A percentile compares a stretch with the other conserved stretches of the same genome.
Evolutionary conservation across 2,329 filamentous ascomycete genomes (phyloP).

Genomic region (Pezicula radicicola): DNA sequence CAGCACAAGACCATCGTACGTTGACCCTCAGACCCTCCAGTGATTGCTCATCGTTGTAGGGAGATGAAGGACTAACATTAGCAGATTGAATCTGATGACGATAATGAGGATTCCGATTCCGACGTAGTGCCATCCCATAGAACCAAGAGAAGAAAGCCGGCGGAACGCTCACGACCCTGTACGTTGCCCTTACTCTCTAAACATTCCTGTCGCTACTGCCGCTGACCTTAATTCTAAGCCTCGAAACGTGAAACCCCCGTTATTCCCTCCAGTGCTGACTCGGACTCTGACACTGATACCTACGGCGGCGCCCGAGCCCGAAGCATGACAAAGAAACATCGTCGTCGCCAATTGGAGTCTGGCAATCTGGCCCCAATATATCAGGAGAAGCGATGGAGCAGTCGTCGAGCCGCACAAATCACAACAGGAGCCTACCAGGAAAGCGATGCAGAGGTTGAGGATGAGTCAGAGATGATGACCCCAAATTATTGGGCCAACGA

Average conservation of each 20-base stretch:
- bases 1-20: conserved; percentile 53
- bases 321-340: conserved; percentile 71
- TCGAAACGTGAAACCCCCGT: conserved; percentile 59
- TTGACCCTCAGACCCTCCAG: conserved; percentile 12
- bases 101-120: conserved; percentile 66
- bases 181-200: conserved; percentile 29
- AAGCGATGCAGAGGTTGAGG: conserved; percentile 62
- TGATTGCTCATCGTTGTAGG: conserved; percentile 6
- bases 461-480: conserved; percentile 60
- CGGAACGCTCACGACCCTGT: conserved; percentile 61
- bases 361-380: conserved; percentile 62
- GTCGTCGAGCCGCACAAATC: conserved; percentile 74
- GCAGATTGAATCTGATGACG: conserved; percentile 54
- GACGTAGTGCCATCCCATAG: conserved; percentile 61
- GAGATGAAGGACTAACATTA: conserved; percentile 16
- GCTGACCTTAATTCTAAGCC: conserved; percentile 35
- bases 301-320: conserved; percentile 76
- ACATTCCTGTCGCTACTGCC: conserved; percentile 13
- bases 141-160: conserved; percentile 64
- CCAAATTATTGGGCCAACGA: conserved; percentile 69
- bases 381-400: conserved; percentile 88
- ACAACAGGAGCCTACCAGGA: conserved; percentile 63
- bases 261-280: conserved; percentile 60
- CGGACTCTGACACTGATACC: conserved; percentile 63
- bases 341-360: conserved; percentile 68